phyloP scores from a whole-genome alignment of 441 rosid genomes.

The Arabidopsis hybrid region DNA sequence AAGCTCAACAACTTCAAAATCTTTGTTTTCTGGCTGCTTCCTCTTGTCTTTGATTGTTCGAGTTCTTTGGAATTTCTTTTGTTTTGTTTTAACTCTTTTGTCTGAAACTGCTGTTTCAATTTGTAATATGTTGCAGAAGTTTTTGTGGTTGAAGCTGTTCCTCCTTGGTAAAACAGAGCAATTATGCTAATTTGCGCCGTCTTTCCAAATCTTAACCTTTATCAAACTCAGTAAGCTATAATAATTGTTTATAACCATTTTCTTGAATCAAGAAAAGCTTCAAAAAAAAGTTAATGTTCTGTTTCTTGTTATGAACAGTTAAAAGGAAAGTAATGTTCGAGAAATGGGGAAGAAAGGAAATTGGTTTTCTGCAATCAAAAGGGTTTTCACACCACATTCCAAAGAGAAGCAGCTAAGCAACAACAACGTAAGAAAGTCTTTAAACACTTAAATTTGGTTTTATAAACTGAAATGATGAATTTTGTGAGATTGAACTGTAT shows the following conservation, averaged over 20 bases:
- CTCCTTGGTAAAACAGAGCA: conserved; percentile 13
- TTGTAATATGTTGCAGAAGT: conserved; percentile 22
- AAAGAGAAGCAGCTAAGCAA: conserved; percentile 64
- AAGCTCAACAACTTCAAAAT: conserved; percentile 45
- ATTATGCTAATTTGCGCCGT: conserved; percentile 26
- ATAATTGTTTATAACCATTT: background rate
- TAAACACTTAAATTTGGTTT: background rate
- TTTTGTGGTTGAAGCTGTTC: conserved; percentile 21
- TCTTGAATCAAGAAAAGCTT: conserved; percentile 28
- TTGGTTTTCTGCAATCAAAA: conserved; percentile 95
- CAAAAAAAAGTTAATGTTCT: conserved; percentile 11
- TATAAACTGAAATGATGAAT: background rate
- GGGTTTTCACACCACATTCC: conserved; percentile 68
- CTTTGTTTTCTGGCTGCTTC: conserved; percentile 36
- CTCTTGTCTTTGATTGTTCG: conserved; percentile 24
- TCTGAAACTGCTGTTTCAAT: conserved; percentile 16
- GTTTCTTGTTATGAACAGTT: conserved; percentile 30
- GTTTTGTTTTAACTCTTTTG: background rate
- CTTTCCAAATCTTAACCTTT: background rate
- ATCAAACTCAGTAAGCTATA: conserved; percentile 23
- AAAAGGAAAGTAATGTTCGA: conserved; percentile 66
- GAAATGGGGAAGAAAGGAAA: conserved; percentile 93
- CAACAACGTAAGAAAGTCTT: conserved; percentile 54
- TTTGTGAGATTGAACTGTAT: conserved; percentile 15
- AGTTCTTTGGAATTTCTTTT: background rate